Evolutionary conservation across 192 early-diverging fungal genomes (phyloP), one percentile per base, ranked within the genome.

Genomic region (Chytriomyces sp.): DNA sequence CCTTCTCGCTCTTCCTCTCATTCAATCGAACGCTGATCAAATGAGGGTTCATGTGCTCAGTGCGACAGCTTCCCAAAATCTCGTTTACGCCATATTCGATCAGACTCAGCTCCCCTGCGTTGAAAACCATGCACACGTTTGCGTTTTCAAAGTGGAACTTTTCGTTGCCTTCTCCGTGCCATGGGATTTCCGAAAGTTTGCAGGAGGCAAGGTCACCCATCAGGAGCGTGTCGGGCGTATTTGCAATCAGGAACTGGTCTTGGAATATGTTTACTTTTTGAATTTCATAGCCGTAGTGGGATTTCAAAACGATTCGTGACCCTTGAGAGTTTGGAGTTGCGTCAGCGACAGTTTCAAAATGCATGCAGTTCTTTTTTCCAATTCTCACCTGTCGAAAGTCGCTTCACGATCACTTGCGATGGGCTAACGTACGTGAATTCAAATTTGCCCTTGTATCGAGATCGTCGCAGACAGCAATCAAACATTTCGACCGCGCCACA

Each of bases 61-160:
- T 91, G 18, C 89, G 77, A 72, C 86, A 88, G 6, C 88, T 88
- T 6, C 87, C 88, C 10, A 91, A 71, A 28, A 88, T 81, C 59
- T 91, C 89, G 78, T 91, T 91, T 20, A 91, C 87, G 26, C 89
- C 89, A 77, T 91, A 91, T 74, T 91, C 89, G 45, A 91, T 82
- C 8, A 91, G 76, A 64, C 87, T 85, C 4, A 91, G 80, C 61
- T 91, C 89, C 16, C 89, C 89, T 24, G 87, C 88, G 50, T 90
- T 91, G 73, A 91, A 91, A 2, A 91, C 88, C 89, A 91, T 89
- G 69, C 89, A 91, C 5, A 90, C 86, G 16, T 85, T 77, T 1
- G 87, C 77, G 74, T 91, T 87, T 49, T 90, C 89, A 76, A 91
- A 91, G 68, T 87, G 86, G 66, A 87, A 91, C 76, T 86, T 87